Conservation (phyloP, 306 rosid species). For the Cicer yamashitae region DNA sequence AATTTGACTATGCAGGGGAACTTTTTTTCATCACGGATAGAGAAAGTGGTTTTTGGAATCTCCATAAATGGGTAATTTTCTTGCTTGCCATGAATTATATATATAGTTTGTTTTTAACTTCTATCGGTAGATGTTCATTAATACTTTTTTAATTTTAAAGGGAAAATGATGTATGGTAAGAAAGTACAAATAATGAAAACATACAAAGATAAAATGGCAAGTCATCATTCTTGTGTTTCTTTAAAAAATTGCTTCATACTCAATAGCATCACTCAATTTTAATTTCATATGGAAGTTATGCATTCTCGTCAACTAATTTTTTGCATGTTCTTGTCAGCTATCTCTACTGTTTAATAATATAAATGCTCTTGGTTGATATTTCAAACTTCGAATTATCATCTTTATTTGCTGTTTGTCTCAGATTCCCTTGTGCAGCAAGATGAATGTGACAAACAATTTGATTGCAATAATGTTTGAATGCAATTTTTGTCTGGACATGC, state of each 20-base stretch:
- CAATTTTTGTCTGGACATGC: conserved; percentile 27
- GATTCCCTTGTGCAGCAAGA: conserved; percentile 1
- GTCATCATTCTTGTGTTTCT: no score
- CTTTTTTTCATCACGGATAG: conserved; percentile 86
- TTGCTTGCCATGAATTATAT: conserved; percentile 1
- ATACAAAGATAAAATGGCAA: no score
- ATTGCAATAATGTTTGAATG: conserved; percentile 33
- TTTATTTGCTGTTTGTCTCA: not conserved
- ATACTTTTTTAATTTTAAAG: not conserved
- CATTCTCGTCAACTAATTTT: conserved; percentile 7
- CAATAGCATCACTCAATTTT: not conserved
- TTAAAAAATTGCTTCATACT: no score
- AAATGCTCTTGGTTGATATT: conserved; percentile 24
- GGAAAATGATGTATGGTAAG: no score
- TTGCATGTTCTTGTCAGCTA: conserved; percentile 9
- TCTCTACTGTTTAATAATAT: conserved; percentile 1
- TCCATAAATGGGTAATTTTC: conserved; percentile 87
- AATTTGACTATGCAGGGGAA: conserved; percentile 72
- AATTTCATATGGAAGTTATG: conserved; percentile 8
- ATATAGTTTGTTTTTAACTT: not conserved
- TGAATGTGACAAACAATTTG: conserved; percentile 17
- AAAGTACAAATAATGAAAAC: no score
- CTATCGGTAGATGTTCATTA: conserved; percentile 3
- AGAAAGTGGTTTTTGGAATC: conserved; percentile 86
- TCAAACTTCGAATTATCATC: conserved; percentile 8